Base-by-base conservation (phyloP, 305 asterid species). In the Rubia balearica region DNA sequence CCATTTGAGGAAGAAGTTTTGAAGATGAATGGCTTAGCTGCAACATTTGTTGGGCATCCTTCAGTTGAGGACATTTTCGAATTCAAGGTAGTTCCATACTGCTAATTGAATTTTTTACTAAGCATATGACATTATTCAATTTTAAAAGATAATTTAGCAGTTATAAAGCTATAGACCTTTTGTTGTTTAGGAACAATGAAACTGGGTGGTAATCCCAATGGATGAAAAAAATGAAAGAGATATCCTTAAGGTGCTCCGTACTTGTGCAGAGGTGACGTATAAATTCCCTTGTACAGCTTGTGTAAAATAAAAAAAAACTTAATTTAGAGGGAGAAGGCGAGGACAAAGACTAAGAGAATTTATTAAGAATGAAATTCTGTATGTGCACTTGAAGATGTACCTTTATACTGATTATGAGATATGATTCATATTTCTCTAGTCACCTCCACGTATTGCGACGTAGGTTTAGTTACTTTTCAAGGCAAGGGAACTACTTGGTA, bases 11-110 rank as follows among this genome's bases (percentile, higher is more conserved):
- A 86, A 53, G 87, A 86, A 64, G 84, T 86, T 61, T 89, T 91
- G 71, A 83, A 81, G 81, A 81, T 81, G 78, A 85, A 84, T 68
- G 97, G 97, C 77, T 65, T 90, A 74, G 81, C 76, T 73, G 96
- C 97, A 79, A 90, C 96, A 49, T 93, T 88, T 81, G 97, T 93
- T 36, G 98, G 98, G 71, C 96, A 93, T 78, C 98, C 98, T 68
- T 83, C 96, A 41, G 78, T 90, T 43, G 97, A 93, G 83, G 98
- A 93, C 83, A 83, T 73, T 61, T 62, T 80, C 45, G 96, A 88
- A 71, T 79, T 83, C 65, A 81, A 90, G 96, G 95, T 85, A 75
- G 72, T 63, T 22, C 60, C 64, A 42, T 49, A 48, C 41, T 55
- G 33, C 30, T 41, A 19, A n/a, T 21, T 48, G 41, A 2, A 12